Base-by-base conservation (phyloP, 2,329 filamentous ascomycete genomes). In the Clarireedia monteithiana region DNA sequence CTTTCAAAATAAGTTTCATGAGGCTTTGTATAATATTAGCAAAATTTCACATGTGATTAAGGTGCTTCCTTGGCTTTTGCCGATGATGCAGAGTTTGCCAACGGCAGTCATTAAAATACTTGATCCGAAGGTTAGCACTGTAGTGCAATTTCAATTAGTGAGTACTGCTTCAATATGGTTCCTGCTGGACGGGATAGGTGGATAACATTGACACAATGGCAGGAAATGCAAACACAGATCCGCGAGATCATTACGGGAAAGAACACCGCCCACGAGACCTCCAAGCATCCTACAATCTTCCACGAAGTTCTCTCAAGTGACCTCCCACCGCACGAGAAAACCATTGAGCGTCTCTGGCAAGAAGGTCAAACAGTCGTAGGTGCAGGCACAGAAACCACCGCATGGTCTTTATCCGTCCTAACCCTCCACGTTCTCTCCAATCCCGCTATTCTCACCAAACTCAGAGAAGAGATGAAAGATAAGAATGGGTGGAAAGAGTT, bases 341-440 rank as follows among this genome's bases (percentile, higher is more conserved):
- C 64, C 0, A 20, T 63, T 1, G 26, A 48, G 1, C 65, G 73
- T 0, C 60, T 75, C 5, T 60, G 60, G 6, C 61, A 68, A 7
- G 73, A 75, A 20, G 68, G 52, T 14, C 53, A 60, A 45, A 46
- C 72, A 1, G 63, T 70, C 10, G 64, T 63, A 2, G 50, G 54
- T 39, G 74, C 72, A 2, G 74, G 71, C 2, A 71, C 69, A 10
- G 67, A 72, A 40, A 75, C 73, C 0, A 70, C 67, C 0, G 66
- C 65, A 10, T 67, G 66, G 61, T 63, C 68, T 0, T 62, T 76
- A 17, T 60, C 67, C 2, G 58, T 71, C 5, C 61, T 68, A 6
- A 64, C 68, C 6, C 75, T 68, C 61, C 58, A 72, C 64, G 59
- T 75, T 2, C 68, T 72, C 24, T 56, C 62, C 12, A 65, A 70